phyloP scores from a whole-genome alignment of 2,329 filamentous ascomycete species.

The Dothiorella sarmentorum region DNA sequence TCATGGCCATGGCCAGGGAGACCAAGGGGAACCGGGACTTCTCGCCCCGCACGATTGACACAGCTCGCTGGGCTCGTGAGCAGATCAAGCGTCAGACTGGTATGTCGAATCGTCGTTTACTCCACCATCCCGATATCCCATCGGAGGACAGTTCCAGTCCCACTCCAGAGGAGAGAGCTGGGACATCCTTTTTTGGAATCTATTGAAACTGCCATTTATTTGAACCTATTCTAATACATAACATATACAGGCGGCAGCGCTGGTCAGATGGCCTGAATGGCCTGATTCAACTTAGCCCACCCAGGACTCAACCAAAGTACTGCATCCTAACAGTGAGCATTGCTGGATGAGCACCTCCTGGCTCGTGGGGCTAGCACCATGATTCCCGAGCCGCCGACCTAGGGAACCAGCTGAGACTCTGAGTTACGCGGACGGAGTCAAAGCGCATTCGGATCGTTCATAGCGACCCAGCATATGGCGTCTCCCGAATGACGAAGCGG shows the following conservation, averaged over 20 bases:
- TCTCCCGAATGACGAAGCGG: neutral
- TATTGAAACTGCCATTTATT: neutral
- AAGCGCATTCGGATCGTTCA: neutral
- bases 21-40: slow-evolving; percentile 87
- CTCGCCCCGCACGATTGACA: slow-evolving; percentile 79
- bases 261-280: slow-evolving; percentile 20
- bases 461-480: neutral
- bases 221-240: neutral
- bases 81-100: slow-evolving; percentile 87
- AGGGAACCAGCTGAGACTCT: neutral
- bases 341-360: neutral
- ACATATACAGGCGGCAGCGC: slow-evolving; percentile 1
- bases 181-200: too few species aligned
- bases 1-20: slow-evolving; percentile 86
- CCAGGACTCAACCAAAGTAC: neutral
- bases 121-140: too few species aligned
- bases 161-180: too few species aligned
- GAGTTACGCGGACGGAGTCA: neutral
- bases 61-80: slow-evolving; percentile 94
- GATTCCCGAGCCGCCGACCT: neutral
- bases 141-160: neutral
- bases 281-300: neutral
- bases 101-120: slow-evolving; percentile 19
- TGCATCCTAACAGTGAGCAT: neutral
- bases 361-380: neutral